Evolutionary conservation across 352 stramenopile species (phyloP).

Genomic region (Pythium aphanidermatum): DNA sequence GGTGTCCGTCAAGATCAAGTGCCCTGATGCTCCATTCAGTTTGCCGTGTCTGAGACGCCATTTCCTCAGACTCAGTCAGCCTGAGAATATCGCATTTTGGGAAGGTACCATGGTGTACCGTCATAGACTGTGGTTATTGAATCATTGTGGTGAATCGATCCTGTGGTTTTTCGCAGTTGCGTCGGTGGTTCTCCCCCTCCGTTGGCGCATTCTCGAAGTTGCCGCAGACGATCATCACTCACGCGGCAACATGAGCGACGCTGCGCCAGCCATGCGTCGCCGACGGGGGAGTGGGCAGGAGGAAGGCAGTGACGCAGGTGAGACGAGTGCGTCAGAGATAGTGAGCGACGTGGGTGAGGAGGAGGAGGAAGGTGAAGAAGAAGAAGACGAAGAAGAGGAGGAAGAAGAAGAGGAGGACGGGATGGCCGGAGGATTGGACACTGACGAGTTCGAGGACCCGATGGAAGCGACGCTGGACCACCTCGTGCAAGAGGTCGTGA

Average conservation of each 20-base stretch:
- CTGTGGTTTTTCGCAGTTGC: background rate
- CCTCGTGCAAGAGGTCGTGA: slow-evolving; percentile 62
- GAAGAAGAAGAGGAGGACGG: slow-evolving; percentile 9
- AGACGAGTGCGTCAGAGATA: no score
- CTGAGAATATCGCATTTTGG: no score
- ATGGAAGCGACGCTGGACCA: slow-evolving; percentile 55
- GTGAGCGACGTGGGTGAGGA: background rate
- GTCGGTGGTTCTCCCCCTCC: no score
- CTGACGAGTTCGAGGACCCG: slow-evolving; percentile 45
- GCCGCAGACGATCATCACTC: slow-evolving; percentile 8
- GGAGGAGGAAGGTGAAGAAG: background rate
- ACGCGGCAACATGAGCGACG: slow-evolving; percentile 1
- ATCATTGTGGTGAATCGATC: slow-evolving; percentile 5
- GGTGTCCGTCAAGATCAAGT: background rate
- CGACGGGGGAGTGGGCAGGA: background rate
- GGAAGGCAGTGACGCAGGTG: background rate
- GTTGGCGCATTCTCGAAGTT: slow-evolving; percentile 15
- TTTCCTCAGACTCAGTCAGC: background rate
- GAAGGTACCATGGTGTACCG: background rate
- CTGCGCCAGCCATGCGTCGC: background rate
- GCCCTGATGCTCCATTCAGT: background rate
- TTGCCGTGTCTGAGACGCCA: slow-evolving; percentile 4
- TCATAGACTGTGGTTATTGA: background rate
- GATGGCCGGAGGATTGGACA: slow-evolving; percentile 15
- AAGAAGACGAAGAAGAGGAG: slow-evolving; percentile 6